Evolutionary conservation across 2,329 filamentous ascomycete genomes (phyloP).

Genomic region (Phyllosticta capitalensis): DNA sequence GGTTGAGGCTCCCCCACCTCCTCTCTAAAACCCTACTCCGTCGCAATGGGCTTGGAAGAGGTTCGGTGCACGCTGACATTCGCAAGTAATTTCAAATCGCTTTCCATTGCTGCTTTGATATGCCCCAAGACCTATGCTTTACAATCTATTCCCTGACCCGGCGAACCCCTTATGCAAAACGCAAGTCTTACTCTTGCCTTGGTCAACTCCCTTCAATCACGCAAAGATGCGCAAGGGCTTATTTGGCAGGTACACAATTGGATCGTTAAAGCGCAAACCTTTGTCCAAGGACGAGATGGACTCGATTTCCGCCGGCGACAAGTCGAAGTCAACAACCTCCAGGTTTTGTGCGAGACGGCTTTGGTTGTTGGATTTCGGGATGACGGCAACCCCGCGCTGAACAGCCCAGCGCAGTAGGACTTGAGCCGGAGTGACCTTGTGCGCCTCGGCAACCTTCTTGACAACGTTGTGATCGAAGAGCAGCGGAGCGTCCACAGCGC

Average conservation of each 20-base stretch:
- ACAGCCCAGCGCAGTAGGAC: conserved; percentile 81
- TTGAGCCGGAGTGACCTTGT: conserved; percentile 67
- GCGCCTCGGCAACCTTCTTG: conserved; percentile 56
- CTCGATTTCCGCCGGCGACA: conserved; percentile 21
- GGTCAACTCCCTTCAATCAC: no score
- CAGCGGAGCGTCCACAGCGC: conserved; percentile 52
- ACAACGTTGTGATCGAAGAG: conserved; percentile 63
- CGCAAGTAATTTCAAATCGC: no score
- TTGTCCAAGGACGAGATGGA: conserved; percentile 28
- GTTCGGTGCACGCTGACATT: no score
- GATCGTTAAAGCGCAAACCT: conserved; percentile 25
- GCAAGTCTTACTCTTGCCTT: no score
- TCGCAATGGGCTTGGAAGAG: no score
- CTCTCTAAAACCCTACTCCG: no score
- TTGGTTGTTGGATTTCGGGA: conserved; percentile 52
- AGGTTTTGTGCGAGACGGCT: conserved; percentile 25
- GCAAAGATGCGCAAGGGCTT: conserved; percentile 20
- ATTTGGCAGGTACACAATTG: conserved; percentile 18
- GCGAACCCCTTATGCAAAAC: no score
- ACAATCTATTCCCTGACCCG: no score
- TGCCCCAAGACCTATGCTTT: no score
- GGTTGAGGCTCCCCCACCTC: no score
- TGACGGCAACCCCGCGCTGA: conserved; percentile 67
- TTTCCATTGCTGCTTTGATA: no score
- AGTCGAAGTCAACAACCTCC: conserved; percentile 23